These are phyloP conservation scores for Silene uniflora DNA, from an alignment of 148 eudicot genomes.

Conservation along the genomic window DNA sequence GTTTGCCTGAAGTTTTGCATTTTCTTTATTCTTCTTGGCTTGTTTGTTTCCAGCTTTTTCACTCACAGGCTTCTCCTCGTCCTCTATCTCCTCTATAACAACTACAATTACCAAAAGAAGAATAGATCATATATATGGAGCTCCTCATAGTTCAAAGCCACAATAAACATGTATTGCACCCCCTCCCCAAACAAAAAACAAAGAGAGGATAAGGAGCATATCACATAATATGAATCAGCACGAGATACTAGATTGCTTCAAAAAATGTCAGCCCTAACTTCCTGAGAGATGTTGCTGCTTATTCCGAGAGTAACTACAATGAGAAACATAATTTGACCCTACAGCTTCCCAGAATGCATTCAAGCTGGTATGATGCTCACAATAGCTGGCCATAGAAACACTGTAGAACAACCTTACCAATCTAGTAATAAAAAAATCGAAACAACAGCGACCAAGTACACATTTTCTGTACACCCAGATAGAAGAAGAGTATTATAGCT, in stretches of 20 bases:
- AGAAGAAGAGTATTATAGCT: no score
- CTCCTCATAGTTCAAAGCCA: neutral
- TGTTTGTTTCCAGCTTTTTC: slow-evolving; percentile 38
- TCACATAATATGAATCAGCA: no score
- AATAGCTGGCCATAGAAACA: neutral
- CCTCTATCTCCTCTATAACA: slow-evolving; percentile 86
- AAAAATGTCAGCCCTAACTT: neutral
- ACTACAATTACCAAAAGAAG: slow-evolving; percentile 33
- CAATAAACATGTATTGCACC: neutral
- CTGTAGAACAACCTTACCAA: neutral
- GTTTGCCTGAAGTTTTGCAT: slow-evolving; percentile 20
- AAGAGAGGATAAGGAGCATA: neutral
- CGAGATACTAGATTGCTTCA: no score
- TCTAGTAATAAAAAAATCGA: neutral
- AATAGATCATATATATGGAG: neutral
- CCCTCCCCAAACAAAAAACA: neutral
- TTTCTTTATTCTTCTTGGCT: slow-evolving; percentile 44
- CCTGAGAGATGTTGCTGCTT: neutral
- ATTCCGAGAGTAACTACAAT: no score
- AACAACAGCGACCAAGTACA: neutral
- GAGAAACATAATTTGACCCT: no score
- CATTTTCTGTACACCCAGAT: no score
- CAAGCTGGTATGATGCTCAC: no score
- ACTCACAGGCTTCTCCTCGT: slow-evolving; percentile 56
- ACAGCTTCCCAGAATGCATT: no score